Base-by-base conservation (phyloP, 1,284 basidiomycete species). In the Sanghuangporus weigelae region DNA sequence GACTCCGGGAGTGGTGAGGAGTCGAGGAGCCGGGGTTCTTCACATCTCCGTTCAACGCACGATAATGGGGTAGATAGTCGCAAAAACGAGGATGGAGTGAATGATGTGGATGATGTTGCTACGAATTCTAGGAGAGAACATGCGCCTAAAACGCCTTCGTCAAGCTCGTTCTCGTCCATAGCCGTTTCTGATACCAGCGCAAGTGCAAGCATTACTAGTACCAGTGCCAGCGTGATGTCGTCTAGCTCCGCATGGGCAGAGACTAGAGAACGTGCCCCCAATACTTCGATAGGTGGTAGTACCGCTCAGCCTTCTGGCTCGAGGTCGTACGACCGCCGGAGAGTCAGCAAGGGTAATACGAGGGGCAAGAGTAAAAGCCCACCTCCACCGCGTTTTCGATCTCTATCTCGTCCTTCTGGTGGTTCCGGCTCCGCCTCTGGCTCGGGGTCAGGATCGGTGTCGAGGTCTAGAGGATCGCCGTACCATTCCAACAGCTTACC, bases 371-470 rank as follows among this genome's bases (percentile, higher is more conserved):
- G 44, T 5, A 26, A 16, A 21, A 48, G 44, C 35, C 26, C 49
- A 51, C 62, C 62, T 14, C 62, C 65, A 16, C 59, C 59, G 10
- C 57, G 65, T 7, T 57, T 63, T 38, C 44, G 62, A 5, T 60
- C 61, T 19, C 44, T 39, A 7, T 63, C 65, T 8, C 61, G 65
- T 46, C 35, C 61, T 3, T 59, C 64, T 3, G 26, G 26, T 31
- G 26, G 26, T 31, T 31, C 26, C 26, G 26, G 26, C 26, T 31
- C 26, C 26, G 26, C 26, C 26, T 31, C 26, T 31, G 21, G 21
- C 21, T 60, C 58, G 46, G 44, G 44, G 44, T 7, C 16, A 7
- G 16, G 44, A 7, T 46, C 21, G 7, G 44, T 46, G 44, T 31
- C 26, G 26, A 31, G 26, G 26, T 31, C 26, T 4, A 16, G 44